Evolutionary conservation across 2,329 filamentous ascomycete species (phyloP), one percentile per base, ranked within the genome.

Genomic region (Colletotrichum sp.): DNA sequence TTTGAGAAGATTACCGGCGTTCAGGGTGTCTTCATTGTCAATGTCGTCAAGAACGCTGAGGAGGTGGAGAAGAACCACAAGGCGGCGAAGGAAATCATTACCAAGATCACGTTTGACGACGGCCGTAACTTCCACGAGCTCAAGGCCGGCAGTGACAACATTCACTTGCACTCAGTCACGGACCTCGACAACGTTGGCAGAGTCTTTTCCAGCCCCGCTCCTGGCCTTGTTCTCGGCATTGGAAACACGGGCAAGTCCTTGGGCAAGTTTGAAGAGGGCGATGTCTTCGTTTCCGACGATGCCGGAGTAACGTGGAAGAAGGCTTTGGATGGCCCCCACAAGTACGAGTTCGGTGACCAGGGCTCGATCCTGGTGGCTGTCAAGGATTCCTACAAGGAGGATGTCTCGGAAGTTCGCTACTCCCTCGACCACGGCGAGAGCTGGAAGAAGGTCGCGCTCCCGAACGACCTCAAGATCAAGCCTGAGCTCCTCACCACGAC

Each of bases 261-360:
- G 8, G 90, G 92, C 76, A 85, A 89, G 8, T 96, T 96, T 81
- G 87, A 88, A 5, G 91, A 98, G 12, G 93, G 95, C 15, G 92
- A 95, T 82, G 90, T 98, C 2, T 99, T 93, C 82, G 92, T 99
- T 30, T 99, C 97, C 1, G 95, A 98, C 81, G 93, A 99, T 84
- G 96, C 96, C 24, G 97, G 97, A 55, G 86, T 95, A 76, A 96
- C 93, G 2, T 99, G 98, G 97, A 91, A 88, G 48, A 88, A 93
- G 81, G 91, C 93, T 1, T 89, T 95, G 7, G 89, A 96, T 18
- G 95, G 95, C 24, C 94, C 96, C 15, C 96, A 99, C 86, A 97
- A 98, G 83, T 99, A 98, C 84, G 96, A 98, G 82, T 98, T 99
- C 83, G 97, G 97, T 69, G 96, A 98, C 80, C 94, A 98, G 79